Base-by-base conservation (phyloP, 257 asterid genomes). In the Striga asiatica region DNA sequence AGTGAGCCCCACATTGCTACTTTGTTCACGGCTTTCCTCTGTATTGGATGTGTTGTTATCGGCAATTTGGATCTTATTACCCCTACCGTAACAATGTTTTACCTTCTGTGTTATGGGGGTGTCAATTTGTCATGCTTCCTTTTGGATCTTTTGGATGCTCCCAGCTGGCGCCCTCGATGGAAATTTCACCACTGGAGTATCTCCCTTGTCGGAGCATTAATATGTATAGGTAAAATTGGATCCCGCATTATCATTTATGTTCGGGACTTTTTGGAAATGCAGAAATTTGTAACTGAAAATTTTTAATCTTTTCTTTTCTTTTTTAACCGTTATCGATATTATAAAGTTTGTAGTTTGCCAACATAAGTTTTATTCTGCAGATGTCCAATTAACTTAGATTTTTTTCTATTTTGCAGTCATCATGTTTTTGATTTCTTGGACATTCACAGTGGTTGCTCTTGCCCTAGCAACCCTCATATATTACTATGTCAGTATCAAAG, bases 131-230 rank as follows among this genome's bases (percentile, higher is more conserved):
- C 98, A 46, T 91, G 97, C 82, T 87, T 91, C 67, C 98, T 91
- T 64, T 74, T 91, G 78, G 98, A 91, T 78, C 89, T 91, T 55
- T 74, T 91, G 61, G 98, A 91, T 80, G 96, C 98, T 67, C 98
- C 97, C 72, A 84, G 98, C 79, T 91, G 98, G 98, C 97, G 98
- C 38, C 98, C 97, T 57, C 89, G 98, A 49, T 91, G 98, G 98
- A 91, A 84, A 63, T 91, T 87, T 80, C 97, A 91, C 77, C 98
- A 91, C 61, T 91, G 98, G 98, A 87, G 98, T 66, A 87, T 91
- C 67, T 91, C 98, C 71, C 98, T 91, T 68, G 31, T 91, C 63
- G 98, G 98, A 60, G 98, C 98, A 69, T 68, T 69, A 50, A 71
- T 91, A 50, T 91, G 98, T 72, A 76, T 91, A 67, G 89, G 98